Conservation (phyloP, 345 rosid species). For the Citrus inodora region DNA sequence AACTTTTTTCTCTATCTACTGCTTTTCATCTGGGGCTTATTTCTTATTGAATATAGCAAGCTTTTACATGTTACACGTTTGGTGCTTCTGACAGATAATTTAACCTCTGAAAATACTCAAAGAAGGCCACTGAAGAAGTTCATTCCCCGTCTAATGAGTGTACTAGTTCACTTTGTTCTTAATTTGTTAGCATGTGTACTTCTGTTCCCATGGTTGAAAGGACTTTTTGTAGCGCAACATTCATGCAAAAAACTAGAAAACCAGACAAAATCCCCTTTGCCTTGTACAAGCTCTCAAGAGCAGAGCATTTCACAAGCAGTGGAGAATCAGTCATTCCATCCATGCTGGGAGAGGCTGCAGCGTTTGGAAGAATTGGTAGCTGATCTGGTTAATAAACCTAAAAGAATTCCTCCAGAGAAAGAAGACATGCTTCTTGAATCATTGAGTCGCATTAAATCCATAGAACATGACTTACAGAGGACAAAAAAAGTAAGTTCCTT, state of each 20-base stretch:
- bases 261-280: conserved; percentile 30
- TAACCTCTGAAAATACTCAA: conserved; percentile 22
- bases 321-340: conserved; percentile 50
- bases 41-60: background rate
- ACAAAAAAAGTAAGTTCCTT: conserved; percentile 61
- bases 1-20: background rate
- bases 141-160: conserved; percentile 31
- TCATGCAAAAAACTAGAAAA: conserved; percentile 32
- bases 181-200: conserved; percentile 52
- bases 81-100: conserved; percentile 41
- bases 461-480: conserved; percentile 84
- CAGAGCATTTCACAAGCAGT: conserved; percentile 28
- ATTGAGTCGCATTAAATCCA: conserved; percentile 68
- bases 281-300: conserved; percentile 35
- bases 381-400: conserved; percentile 59
- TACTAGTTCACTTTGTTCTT: conserved; percentile 33
- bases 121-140: conserved; percentile 32
- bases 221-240: conserved; percentile 30
- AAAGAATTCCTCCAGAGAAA: conserved; percentile 82
- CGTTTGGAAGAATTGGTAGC: conserved; percentile 65
- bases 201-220: conserved; percentile 40
- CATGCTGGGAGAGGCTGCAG: conserved; percentile 86
- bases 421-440: conserved; percentile 84
- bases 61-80: conserved; percentile 12
- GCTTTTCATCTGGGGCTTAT: background rate